These are phyloP conservation scores for Rhizomucor pusillus DNA, from an alignment of 371 early-diverging fungal species.

Conservation along the genomic window DNA sequence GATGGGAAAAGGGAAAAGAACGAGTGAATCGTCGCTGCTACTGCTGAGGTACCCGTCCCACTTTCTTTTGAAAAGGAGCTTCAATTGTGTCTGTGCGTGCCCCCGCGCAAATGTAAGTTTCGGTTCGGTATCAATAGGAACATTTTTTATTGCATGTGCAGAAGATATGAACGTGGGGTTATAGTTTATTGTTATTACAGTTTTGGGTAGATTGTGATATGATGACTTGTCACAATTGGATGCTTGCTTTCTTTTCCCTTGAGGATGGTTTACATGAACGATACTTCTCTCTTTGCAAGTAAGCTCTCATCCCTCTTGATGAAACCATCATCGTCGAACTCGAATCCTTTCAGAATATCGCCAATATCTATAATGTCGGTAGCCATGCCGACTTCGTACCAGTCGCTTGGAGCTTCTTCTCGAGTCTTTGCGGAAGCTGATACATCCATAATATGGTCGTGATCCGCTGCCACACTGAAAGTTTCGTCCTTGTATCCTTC, in stretches of 20 bases:
- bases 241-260: constrained; percentile 1
- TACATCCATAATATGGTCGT: constrained; percentile 3
- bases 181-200: too few relatives aligned
- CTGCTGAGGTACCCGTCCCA: neutral
- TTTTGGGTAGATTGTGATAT: too few relatives aligned
- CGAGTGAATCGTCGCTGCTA: neutral
- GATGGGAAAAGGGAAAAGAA: neutral
- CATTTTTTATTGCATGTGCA: too few relatives aligned
- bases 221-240: too few relatives aligned
- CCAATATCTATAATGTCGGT: neutral
- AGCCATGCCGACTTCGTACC: constrained; percentile 1
- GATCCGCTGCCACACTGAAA: constrained; percentile 1
- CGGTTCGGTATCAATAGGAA: too few relatives aligned
- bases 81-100: too few relatives aligned
- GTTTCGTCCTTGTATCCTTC: constrained; percentile 41
- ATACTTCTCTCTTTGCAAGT: too few relatives aligned
- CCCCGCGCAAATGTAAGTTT: too few relatives aligned
- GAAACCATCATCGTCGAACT: constrained; percentile 3
- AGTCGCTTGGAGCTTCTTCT: neutral
- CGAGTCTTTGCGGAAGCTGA: neutral
- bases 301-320: too few relatives aligned
- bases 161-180: too few relatives aligned
- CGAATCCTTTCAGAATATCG: neutral
- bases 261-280: too few relatives aligned
- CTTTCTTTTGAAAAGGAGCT: too few relatives aligned